Percentiles rank a stretch among this genome's conserved stretches.
Evolutionary conservation across 2,329 filamentous ascomycete genomes (phyloP).

Genomic region (Rutstroemia sydowiana): DNA sequence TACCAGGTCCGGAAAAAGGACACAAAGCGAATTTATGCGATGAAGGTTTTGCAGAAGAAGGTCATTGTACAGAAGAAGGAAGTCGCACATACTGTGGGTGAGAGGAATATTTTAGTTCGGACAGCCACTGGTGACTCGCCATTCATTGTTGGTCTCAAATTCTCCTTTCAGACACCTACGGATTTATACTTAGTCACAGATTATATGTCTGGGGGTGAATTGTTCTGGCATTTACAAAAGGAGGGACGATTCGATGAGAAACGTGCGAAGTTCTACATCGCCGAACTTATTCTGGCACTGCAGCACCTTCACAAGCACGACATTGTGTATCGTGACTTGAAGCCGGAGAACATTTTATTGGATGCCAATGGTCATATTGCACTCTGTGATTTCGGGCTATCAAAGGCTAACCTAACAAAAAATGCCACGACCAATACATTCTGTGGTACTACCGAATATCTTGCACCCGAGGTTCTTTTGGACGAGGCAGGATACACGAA

Average conservation of each 20-base stretch:
- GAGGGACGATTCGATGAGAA: slow-evolving; percentile 93
- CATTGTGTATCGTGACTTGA: slow-evolving; percentile 95
- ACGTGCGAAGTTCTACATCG: slow-evolving; percentile 97
- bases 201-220: slow-evolving; percentile 97
- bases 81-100: slow-evolving; percentile 91
- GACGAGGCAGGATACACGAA: slow-evolving; percentile 98
- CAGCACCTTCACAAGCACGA: slow-evolving; percentile 95
- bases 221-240: slow-evolving; percentile 98
- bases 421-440: slow-evolving; percentile 99
- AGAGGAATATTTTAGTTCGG: slow-evolving; percentile 92
- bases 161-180: slow-evolving; percentile 95
- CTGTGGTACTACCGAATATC: slow-evolving; percentile 95
- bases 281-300: slow-evolving; percentile 89
- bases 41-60: slow-evolving; percentile 99
- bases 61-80: slow-evolving; percentile 99
- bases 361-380: slow-evolving; percentile 98
- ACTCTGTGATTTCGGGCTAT: slow-evolving; percentile 93
- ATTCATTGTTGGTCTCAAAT: slow-evolving; percentile 96
- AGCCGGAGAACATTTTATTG: slow-evolving; percentile 94
- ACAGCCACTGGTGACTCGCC: slow-evolving; percentile 94
- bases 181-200: slow-evolving; percentile 98
- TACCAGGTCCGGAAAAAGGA: slow-evolving; percentile 98
- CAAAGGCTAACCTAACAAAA: slow-evolving; percentile 93
- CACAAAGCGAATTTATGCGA: slow-evolving; percentile 91
- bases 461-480: slow-evolving; percentile 88